Base-by-base conservation (phyloP, 106 monocot genomes). In the Dendrobium huoshanense region DNA sequence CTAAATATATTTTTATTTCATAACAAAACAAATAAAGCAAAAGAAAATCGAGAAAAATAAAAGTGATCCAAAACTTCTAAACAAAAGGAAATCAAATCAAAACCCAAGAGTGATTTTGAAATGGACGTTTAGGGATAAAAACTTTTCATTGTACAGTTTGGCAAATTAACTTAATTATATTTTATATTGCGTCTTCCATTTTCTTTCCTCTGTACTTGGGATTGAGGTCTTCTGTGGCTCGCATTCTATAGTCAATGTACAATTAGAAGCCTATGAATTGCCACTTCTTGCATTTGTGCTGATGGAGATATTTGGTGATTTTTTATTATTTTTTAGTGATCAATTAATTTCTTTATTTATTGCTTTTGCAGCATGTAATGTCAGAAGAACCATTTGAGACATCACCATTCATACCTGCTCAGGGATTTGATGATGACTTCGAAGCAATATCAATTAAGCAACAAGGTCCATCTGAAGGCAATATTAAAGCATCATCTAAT, bases 341-440 rank as follows among this genome's bases (percentile, higher is more conserved):
- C 37, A 70, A 37, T 70, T 70, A 31, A 27, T 70, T 79, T 45
- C 16, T 81, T 61, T 61, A 3, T 61, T 61, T 72, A n/a, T 88
- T 41, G 67, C 31, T 49, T 70, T 73, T 83, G 81, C 89, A 95
- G 95, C 87, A 90, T 85, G 82, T 83, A 58, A 85, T 87, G 41
- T 83, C 87, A 78, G 90, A 90, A 83, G 90, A 90, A 81, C 84
- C 87, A 80, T 92, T 92, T 89, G 95, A 92, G 78, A 81, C 92
- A 65, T 90, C 95, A 54, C 87, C 88, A 19, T 95, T 92, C 78
- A 85, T 92, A 77, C 86, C 90, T 82, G 58, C 41, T 49, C 79
- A 83, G 43, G 87, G 81, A 10, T 80, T 92, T 86, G 90, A 95
- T 49, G 75, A 89, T 75, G 86, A 92, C 19, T 68, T 79, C 81